phyloP scores from a whole-genome alignment of 352 stramenopile genomes.

The Phytopythium sindhum region DNA sequence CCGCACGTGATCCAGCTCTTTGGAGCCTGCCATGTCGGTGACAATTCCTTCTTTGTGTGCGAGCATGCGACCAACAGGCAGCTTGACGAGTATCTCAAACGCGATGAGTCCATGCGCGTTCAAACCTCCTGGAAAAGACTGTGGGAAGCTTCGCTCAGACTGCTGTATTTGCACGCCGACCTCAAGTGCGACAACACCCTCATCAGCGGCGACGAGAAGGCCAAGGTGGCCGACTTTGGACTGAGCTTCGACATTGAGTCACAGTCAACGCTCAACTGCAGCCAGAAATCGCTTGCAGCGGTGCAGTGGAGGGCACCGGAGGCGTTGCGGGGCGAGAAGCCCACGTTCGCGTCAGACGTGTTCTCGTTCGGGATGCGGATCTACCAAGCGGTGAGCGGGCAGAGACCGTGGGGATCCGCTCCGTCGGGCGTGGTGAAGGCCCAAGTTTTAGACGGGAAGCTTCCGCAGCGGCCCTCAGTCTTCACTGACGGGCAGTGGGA shows the following conservation, averaged over 20 bases:
- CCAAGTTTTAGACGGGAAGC: not conserved
- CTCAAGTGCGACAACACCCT: slow-evolving; percentile 30
- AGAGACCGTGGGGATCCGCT: slow-evolving; percentile 2
- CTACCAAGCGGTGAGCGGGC: slow-evolving; percentile 5
- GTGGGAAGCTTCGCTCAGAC: slow-evolving; percentile 16
- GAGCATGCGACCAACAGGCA: slow-evolving; percentile 11
- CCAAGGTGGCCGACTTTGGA: slow-evolving; percentile 20
- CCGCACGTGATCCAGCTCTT: slow-evolving; percentile 27
- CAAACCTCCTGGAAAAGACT: slow-evolving; percentile 12
- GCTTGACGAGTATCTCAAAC: slow-evolving; percentile 3
- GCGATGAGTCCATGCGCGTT: not conserved
- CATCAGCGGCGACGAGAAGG: slow-evolving; percentile 8
- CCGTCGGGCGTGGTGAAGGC: not conserved
- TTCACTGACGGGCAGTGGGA: slow-evolving; percentile 23
- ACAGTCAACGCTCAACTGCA: slow-evolving; percentile 2
- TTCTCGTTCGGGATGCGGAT: slow-evolving; percentile 15
- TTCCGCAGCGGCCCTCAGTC: slow-evolving; percentile 14
- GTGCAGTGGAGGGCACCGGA: slow-evolving; percentile 11
- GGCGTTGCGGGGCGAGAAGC: not conserved
- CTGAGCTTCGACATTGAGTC: slow-evolving; percentile 4
- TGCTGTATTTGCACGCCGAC: slow-evolving; percentile 19
- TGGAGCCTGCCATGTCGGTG: slow-evolving; percentile 19
- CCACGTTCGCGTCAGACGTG: slow-evolving; percentile 7
- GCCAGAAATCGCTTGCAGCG: not conserved
- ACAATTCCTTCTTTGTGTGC: slow-evolving; percentile 19